Evolutionary conservation across 768 basidiomycete species (phyloP), one percentile per base, ranked within the genome.

Genomic region (Galerina marginata): DNA sequence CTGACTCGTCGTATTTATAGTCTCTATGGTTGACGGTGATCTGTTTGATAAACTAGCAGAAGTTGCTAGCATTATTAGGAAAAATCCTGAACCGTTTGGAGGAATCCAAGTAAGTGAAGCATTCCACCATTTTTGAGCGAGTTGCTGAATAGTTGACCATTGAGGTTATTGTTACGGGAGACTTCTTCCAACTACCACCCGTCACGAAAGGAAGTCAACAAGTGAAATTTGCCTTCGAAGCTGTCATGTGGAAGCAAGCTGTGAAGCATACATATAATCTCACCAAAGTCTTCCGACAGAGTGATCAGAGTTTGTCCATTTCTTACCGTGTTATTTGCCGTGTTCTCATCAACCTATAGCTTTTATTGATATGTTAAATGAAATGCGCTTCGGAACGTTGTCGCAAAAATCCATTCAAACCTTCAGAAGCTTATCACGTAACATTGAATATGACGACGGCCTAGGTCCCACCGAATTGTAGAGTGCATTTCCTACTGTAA

Each of bases 171-270:
- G 89, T 98, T 23, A 96, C 95, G 1, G 97, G 97, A 7, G 97
- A 99, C 71, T 99, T 99, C 78, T 98, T 99, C 78, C 96, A 99
- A 72, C 84, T 99, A 4, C 97, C 97, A 0, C 97, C 97, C 2
- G 95, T 99, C 0, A 79, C 80, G 6, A 95, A 89, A 71, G 80
- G 83, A 25, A 69, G 70, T n/a, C 71, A 71, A 0, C 63, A 74
- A 54, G 85, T 92, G 44, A 93, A 89, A 68, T 99, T 98, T 67
- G 94, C 93, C 1, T 99, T 99, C 69, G 95, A 99, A 69, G 95
- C 95, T 0, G 75, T 83, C 15, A 73, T 76, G 55, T 98, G 97
- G 97, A 76, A 74, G 38, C 75, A 88, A 64, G 79, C 88, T 3
- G 85, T 99, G 64, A 78, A 89, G 60, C 82, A 89, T 62, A 95